Evolutionary conservation across 805 yeast species (phyloP).

Genomic region (Candida dajiaensis): DNA sequence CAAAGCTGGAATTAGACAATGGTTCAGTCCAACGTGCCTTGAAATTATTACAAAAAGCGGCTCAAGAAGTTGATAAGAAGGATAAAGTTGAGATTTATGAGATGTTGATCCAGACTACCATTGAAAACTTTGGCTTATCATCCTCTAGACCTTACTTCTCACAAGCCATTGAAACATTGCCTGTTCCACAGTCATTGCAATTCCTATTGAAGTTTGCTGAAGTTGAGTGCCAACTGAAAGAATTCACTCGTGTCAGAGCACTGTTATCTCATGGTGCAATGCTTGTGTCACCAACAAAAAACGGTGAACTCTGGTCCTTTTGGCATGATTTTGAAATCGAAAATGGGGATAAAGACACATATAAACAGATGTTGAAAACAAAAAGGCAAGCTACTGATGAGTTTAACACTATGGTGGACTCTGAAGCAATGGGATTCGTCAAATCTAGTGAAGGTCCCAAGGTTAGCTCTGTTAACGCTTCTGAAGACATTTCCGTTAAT

Average conservation of each 20-base stretch:
- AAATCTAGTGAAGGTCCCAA: conserved; percentile 33
- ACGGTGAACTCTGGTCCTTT: conserved; percentile 44
- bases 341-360: conserved; percentile 65
- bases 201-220: conserved; percentile 49
- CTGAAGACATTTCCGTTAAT: conserved; percentile 27
- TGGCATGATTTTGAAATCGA: conserved; percentile 76
- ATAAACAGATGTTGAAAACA: conserved; percentile 63
- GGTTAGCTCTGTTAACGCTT: conserved; percentile 22
- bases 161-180: conserved; percentile 42
- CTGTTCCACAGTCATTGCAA: conserved; percentile 34
- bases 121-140: conserved; percentile 33
- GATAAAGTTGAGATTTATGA: conserved; percentile 39
- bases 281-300: conserved; percentile 29
- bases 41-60: conserved; percentile 39
- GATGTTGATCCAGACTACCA: conserved; percentile 35
- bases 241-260: conserved; percentile 56
- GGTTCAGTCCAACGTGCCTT: conserved; percentile 50
- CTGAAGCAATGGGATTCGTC: conserved; percentile 43
- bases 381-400: conserved; percentile 38
- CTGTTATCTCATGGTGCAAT: conserved; percentile 52
- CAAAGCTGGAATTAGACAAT: conserved; percentile 51
- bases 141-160: conserved; percentile 45
- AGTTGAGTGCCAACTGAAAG: conserved; percentile 49
- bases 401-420: conserved; percentile 25
- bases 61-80: conserved; percentile 24